Conservation (phyloP, 2,329 filamentous ascomycete species). For the Fusarium coicis region DNA sequence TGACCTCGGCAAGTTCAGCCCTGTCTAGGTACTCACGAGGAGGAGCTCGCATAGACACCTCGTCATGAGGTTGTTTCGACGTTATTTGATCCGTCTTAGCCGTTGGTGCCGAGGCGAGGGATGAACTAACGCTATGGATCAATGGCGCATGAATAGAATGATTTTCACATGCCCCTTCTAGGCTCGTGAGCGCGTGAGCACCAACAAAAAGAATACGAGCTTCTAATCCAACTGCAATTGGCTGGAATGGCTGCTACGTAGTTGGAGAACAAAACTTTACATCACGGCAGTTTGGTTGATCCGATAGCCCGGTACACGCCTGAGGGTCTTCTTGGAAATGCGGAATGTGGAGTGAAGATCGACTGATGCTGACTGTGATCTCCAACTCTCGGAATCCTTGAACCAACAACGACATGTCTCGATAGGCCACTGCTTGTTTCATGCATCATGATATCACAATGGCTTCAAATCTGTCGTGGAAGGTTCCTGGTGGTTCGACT, state of each 20-base stretch:
- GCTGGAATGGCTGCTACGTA: neutral
- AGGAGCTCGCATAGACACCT: conserved; percentile 1
- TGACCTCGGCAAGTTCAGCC: conserved; percentile 4
- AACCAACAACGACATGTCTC: neutral
- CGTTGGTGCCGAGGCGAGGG: conserved; percentile 37
- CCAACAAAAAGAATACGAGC: conserved; percentile 31
- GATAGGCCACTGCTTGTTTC: neutral
- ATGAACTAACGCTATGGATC: conserved; percentile 5
- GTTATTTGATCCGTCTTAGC: conserved; percentile 19
- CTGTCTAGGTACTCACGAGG: neutral
- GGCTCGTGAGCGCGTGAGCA: conserved; percentile 34
- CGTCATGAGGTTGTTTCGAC: conserved; percentile 21
- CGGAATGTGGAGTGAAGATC: conserved; percentile 33
- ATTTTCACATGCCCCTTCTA: conserved; percentile 34
- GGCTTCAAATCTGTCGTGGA: neutral
- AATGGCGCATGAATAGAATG: conserved; percentile 2
- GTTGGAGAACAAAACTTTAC: conserved; percentile 1
- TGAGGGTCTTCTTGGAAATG: neutral
- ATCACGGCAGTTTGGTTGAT: conserved; percentile 22
- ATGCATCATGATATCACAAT: neutral
- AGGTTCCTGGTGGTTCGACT: conserved; percentile 12
- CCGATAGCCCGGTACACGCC: conserved; percentile 12
- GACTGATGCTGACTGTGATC: neutral
- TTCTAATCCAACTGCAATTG: conserved; percentile 1
- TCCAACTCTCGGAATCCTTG: neutral